Evolutionary conservation across 2,329 filamentous ascomycete species (phyloP).

Genomic region (Penicillium fuscoglaucum): DNA sequence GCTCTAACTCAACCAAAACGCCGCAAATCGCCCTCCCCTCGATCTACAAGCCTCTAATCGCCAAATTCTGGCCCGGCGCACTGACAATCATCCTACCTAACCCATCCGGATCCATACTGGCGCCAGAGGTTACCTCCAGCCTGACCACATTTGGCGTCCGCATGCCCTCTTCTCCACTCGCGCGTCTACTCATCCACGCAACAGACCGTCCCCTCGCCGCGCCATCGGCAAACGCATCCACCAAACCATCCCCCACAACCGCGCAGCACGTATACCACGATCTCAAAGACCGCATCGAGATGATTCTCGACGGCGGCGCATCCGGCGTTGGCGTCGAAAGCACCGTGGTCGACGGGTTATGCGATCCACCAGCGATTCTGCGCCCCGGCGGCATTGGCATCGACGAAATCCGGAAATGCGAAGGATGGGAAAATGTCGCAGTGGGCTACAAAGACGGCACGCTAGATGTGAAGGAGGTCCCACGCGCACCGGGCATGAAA

Average conservation of each 20-base stretch:
- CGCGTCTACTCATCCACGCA: conserved; percentile 79
- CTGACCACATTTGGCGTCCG: conserved; percentile 83
- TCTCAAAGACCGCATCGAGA: conserved; percentile 74
- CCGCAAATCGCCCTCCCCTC: conserved; percentile 56
- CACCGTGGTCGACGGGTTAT: conserved; percentile 91
- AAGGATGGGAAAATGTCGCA: conserved; percentile 77
- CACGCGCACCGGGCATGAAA: conserved; percentile 95
- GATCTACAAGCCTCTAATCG: conserved; percentile 76
- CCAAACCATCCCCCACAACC: conserved; percentile 85
- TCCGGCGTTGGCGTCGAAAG: conserved; percentile 92
- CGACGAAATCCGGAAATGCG: conserved; percentile 70
- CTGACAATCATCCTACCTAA: conserved; percentile 86
- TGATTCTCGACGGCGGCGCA: conserved; percentile 84
- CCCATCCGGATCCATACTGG: conserved; percentile 67
- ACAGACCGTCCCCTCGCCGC: conserved; percentile 79
- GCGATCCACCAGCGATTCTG: conserved; percentile 75
- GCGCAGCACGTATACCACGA: conserved; percentile 89
- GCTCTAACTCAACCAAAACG: conserved; percentile 32
- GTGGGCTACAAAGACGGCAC: conserved; percentile 77
- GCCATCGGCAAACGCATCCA: conserved; percentile 92
- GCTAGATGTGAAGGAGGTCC: conserved; percentile 64
- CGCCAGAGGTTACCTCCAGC: conserved; percentile 88
- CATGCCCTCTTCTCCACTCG: conserved; percentile 84
- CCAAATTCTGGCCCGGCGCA: conserved; percentile 89
- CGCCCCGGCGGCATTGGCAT: conserved; percentile 85